phyloP scores from a whole-genome alignment of 805 yeast species.

The Metahyphopichia silvanorum region DNA sequence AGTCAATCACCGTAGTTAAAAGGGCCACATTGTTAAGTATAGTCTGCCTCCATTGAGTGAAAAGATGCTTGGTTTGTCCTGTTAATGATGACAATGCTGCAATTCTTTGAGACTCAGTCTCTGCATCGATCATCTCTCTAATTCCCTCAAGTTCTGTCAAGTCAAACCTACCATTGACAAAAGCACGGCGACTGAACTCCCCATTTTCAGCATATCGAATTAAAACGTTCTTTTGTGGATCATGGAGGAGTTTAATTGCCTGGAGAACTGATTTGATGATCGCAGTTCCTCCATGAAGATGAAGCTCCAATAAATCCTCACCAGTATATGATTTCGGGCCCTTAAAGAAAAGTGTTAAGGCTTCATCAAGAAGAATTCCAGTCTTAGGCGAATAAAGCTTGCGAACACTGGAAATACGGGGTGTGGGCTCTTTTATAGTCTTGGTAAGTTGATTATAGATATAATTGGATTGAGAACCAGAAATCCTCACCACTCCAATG shows the following conservation, averaged over 20 bases:
- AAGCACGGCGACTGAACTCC: constrained; percentile 86
- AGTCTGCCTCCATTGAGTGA: constrained; percentile 62
- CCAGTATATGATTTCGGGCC: constrained; percentile 87
- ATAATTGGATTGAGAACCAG: constrained; percentile 61
- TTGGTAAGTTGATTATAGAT: constrained; percentile 49
- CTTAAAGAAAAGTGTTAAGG: constrained; percentile 64
- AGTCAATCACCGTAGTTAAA: constrained; percentile 86
- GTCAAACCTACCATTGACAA: constrained; percentile 78
- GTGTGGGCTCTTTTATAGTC: constrained; percentile 34
- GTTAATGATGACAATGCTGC: constrained; percentile 72
- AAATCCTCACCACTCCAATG: constrained; percentile 76
- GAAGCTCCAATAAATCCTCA: constrained; percentile 86
- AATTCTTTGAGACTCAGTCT: constrained; percentile 82
- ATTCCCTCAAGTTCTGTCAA: constrained; percentile 90
- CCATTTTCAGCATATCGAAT: constrained; percentile 90
- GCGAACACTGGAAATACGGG: constrained; percentile 57
- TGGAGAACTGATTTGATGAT: constrained; percentile 65
- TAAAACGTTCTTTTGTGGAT: constrained; percentile 30
- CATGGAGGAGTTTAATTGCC: constrained; percentile 56
- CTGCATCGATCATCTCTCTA: constrained; percentile 85
- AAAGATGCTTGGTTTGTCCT: constrained; percentile 59
- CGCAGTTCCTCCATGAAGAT: constrained; percentile 91
- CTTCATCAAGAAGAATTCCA: constrained; percentile 62
- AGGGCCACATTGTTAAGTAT: constrained; percentile 68
- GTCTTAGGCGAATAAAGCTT: constrained; percentile 46